Base-by-base conservation (phyloP, 2,329 filamentous ascomycete species). In the Onygenales sp. region DNA sequence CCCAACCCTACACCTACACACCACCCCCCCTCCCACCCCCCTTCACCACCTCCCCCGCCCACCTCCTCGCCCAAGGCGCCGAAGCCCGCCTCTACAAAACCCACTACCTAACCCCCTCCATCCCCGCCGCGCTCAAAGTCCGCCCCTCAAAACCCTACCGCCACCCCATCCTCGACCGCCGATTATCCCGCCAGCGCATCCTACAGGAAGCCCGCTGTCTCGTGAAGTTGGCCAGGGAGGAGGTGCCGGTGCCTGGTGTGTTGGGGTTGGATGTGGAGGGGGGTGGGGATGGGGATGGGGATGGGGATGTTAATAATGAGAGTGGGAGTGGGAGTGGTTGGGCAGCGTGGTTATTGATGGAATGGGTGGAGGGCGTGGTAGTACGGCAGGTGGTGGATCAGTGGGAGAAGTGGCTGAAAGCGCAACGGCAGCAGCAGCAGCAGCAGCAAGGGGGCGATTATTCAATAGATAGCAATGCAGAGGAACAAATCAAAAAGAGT, bases 81-180 rank as follows among this genome's bases (percentile, higher is more conserved):
- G 93, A 98, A 81, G 91, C 89, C 56, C 89, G 92, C 59, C 82
- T 98, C 66, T 97, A 94, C 81, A 85, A 84, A 69, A 92, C 89
- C 14, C 84, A 82, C 53, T 94, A 89, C 73, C 84, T 96, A 52
- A 69, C 79, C 1, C 80, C 87, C 41, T 68, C 76, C 54, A 76
- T 81, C 8, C 81, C 86, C 11, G 87, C 84, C 66, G 89, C 92
- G 0, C 82, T 97, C 58, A 98, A 98, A 75, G 84, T 94, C 77
- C 88, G 93, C 0, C 91, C 92, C 0, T 78, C 84, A 31, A 98
- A 98, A 74, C 82, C 87, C 31, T 98, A 95, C 80, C 83, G 93
- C 17, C 93, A 98, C 71, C 88, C 90, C 5, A 82, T 81, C 17
- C 89, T 98, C 65, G 93, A 98, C 72, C 81, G 82, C 54, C 86